Base-by-base conservation (phyloP, 2,329 filamentous ascomycete genomes). In the Diaporthe sp. region DNA sequence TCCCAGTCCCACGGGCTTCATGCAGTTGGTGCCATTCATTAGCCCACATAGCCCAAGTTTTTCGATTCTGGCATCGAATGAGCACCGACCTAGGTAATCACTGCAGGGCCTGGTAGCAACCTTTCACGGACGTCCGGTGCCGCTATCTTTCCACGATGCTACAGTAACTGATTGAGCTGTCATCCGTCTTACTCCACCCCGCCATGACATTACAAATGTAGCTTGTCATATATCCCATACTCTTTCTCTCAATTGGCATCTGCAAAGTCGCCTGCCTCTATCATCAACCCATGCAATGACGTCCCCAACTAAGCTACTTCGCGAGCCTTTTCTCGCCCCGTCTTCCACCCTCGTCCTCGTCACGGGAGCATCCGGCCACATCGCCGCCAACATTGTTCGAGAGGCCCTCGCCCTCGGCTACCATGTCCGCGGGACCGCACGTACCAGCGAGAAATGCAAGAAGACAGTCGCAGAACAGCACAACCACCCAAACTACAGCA, bases 351-450 rank as follows among this genome's bases (percentile, higher is more conserved):
- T 74, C 15, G 80, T 87, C 25, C 81, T 88, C 0, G 80, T 88
- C 1, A 88, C 85, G 0, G 86, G 85, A 3, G 81, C 78, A 42
- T 87, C 85, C 51, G 86, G 86, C 2, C 82, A 83, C 67, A 80
- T 88, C 8, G 86, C 79, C 4, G 84, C 84, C 0, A 82, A 87
- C 22, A 80, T 86, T 9, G 83, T 82, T 5, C 81, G 85, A 58
- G 81, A 86, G 62, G 79, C 86, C 15, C 81, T 88, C 0, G 70
- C 78, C 0, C 78, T 79, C 0, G 86, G 86, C 9, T 88, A 85
- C 77, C 82, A 81, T 4, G 87, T 89, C 22, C 85, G 86, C 19
- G 87, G 87, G 0, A 87, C 85, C 2, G 84, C 84, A 19, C 86
- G 87, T 0, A 78, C 61, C 4, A 44, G 37, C 19, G 28, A 74